Conservation (phyloP, 169 alveolate species). For the Babesia ovata region DNA sequence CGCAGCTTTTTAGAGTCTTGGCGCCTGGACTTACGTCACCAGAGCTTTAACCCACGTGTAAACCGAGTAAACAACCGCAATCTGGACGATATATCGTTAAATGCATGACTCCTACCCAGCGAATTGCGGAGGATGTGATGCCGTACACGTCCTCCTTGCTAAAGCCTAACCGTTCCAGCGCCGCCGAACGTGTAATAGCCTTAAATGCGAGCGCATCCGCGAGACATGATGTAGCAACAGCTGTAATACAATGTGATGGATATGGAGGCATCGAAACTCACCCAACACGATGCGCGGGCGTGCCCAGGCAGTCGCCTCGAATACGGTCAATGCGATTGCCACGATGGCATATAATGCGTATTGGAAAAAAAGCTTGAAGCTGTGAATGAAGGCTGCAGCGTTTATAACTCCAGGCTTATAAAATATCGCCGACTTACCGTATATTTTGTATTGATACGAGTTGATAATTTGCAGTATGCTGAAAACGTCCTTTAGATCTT, state of each 20-base stretch:
- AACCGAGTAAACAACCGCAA: not conserved
- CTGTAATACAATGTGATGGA: conserved; percentile 1
- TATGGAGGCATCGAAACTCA: not conserved
- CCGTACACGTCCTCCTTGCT: not conserved
- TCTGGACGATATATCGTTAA: conserved; percentile 3
- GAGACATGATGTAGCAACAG: conserved; percentile 29
- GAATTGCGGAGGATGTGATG: not conserved
- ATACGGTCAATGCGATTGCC: conserved; percentile 41
- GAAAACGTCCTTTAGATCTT: conserved; percentile 42
- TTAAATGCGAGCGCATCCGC: conserved; percentile 34
- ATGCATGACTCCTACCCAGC: conserved; percentile 9
- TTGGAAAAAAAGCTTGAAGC: conserved; percentile 43
- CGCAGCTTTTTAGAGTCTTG: not conserved
- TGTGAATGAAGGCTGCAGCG: conserved; percentile 47
- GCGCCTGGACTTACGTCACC: conserved; percentile 6
- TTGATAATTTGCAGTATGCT: conserved; percentile 16
- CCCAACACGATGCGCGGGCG: conserved; percentile 35
- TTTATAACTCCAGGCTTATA: not conserved
- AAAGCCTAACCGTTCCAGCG: conserved; percentile 5
- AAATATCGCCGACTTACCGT: conserved; percentile 20
- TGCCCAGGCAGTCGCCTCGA: conserved; percentile 52
- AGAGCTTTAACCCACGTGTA: conserved; percentile 13
- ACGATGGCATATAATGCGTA: conserved; percentile 35
- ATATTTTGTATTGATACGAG: conserved; percentile 41
- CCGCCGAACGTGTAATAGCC: conserved; percentile 4